Evolutionary conservation across 768 basidiomycete genomes (phyloP).

Genomic region (Cyathus striatus): DNA sequence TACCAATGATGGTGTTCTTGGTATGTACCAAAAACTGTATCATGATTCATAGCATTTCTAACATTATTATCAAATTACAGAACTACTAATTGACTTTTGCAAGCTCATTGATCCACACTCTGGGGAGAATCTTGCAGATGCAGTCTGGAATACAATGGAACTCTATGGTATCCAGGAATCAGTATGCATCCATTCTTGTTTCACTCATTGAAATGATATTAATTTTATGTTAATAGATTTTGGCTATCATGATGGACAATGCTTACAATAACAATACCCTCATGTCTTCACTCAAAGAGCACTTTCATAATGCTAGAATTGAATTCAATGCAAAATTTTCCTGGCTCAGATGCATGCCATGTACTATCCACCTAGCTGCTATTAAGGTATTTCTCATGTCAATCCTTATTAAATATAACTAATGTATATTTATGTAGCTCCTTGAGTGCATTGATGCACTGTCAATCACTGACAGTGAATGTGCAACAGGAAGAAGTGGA

Average conservation of each 20-base stretch:
- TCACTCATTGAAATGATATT: background rate
- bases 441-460: constrained; percentile 16
- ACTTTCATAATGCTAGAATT: constrained; percentile 11
- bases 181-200: constrained; percentile 9
- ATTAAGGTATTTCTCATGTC: constrained; percentile 15
- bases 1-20: constrained; percentile 15
- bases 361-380: constrained; percentile 31
- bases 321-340: constrained; percentile 15
- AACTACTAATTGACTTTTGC: constrained; percentile 28
- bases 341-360: constrained; percentile 28
- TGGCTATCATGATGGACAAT: constrained; percentile 29
- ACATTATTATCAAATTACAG: constrained; percentile 19
- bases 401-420: background rate
- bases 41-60: background rate
- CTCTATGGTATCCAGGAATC: constrained; percentile 16
- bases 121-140: constrained; percentile 27
- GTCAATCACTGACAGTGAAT: constrained; percentile 10
- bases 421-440: background rate
- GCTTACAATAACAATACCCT: constrained; percentile 32
- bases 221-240: constrained; percentile 12
- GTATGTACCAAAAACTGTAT: too few relatives aligned
- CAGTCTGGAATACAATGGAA: constrained; percentile 21
- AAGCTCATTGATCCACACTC: constrained; percentile 27
- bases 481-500: constrained; percentile 8
- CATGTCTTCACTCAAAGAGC: constrained; percentile 11